Percentiles rank a stretch among this genome's conserved stretches.
Conservation (phyloP, 2,329 filamentous ascomycete genomes). For the Fusarium globosum region DNA sequence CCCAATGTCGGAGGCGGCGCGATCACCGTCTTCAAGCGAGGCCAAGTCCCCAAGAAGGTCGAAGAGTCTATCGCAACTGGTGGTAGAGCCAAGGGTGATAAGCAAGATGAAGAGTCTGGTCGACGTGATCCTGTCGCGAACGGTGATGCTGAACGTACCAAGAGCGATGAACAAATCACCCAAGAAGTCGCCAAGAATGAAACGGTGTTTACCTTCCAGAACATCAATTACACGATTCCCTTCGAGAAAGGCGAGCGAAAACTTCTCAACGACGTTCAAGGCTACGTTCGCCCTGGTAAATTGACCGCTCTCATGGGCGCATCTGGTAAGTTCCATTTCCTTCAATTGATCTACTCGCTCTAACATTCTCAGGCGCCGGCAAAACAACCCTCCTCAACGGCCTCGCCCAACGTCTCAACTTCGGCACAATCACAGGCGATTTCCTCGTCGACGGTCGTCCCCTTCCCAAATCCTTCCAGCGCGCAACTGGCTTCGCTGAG, state of each 20-base stretch:
- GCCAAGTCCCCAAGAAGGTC: constrained; percentile 69
- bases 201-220: constrained; percentile 64
- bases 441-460: constrained; percentile 82
- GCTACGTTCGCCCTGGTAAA: constrained; percentile 86
- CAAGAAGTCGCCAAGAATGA: constrained; percentile 70
- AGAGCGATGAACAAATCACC: constrained; percentile 40
- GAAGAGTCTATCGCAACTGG: constrained; percentile 67
- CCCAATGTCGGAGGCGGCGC: constrained; percentile 69
- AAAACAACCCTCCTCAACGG: constrained; percentile 82
- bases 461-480: constrained; percentile 80
- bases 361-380: constrained; percentile 57
- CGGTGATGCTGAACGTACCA: constrained; percentile 39
- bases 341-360: fast-evolving
- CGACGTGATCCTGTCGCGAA: constrained; percentile 41
- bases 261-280: constrained; percentile 80
- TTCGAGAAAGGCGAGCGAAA: constrained; percentile 73
- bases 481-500: constrained; percentile 77
- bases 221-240: constrained; percentile 62
- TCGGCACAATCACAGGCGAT: constrained; percentile 80
- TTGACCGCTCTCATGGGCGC: constrained; percentile 81
- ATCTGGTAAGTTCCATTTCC: constrained; percentile 50
- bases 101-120: constrained; percentile 63
- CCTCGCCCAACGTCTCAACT: constrained; percentile 78
- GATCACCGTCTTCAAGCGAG: constrained; percentile 71
- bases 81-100: constrained; percentile 49